Evolutionary conservation across 345 rosid species (phyloP).

Genomic region (Leavenworthia alabamica): DNA sequence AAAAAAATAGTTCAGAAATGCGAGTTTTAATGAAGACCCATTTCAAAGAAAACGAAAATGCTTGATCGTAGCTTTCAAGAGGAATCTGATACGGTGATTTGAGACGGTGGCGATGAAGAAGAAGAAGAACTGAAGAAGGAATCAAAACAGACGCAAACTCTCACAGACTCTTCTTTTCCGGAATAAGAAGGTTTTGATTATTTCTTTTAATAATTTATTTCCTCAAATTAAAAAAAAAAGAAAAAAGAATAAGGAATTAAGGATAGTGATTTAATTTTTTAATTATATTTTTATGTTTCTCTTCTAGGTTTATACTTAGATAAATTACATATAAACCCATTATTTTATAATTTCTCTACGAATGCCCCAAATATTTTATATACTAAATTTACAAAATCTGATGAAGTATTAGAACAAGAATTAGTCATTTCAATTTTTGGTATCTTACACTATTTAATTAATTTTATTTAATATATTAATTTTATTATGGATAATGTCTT

Average conservation of each 20-base stretch:
- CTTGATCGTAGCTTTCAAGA: not conserved
- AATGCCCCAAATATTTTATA: not conserved
- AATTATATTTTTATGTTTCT: not conserved
- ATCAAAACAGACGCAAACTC: conserved; percentile 23
- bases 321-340: not conserved
- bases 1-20: not conserved
- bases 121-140: conserved; percentile 17
- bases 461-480: too few relatives aligned
- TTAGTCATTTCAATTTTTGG: too few relatives aligned
- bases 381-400: too few relatives aligned
- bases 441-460: too few relatives aligned
- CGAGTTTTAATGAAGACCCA: not conserved
- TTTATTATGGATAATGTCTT: not conserved
- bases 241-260: too few relatives aligned
- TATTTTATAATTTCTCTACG: not conserved
- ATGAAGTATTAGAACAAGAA: too few relatives aligned
- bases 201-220: not conserved
- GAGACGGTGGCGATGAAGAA: conserved; percentile 16
- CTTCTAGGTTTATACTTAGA: not conserved
- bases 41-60: not conserved
- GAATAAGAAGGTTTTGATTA: not conserved
- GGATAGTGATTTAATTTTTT: not conserved
- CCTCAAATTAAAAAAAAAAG: not conserved
- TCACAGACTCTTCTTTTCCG: conserved; percentile 19
- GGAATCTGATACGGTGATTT: not conserved